A percentile compares a stretch with the other conserved stretches of the same genome.
These are phyloP conservation scores for Botrytis fabae DNA, from an alignment of 2,329 filamentous ascomycete genomes.

Conservation along the genomic window DNA sequence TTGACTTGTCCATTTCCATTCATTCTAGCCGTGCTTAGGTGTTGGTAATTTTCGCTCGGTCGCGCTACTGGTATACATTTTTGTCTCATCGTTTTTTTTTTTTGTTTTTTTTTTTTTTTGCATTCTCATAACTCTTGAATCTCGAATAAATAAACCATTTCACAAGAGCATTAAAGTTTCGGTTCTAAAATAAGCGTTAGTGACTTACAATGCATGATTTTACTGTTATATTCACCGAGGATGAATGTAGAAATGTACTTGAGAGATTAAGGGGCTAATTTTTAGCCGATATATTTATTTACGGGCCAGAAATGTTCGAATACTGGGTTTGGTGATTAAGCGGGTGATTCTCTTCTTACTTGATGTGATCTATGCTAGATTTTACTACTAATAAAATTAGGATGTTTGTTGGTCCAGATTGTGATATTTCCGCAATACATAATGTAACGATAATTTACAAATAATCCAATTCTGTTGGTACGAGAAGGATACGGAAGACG, in stretches of 20 bases:
- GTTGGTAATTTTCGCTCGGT: fast-evolving
- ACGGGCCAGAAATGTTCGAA: neutral
- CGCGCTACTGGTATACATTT: neutral
- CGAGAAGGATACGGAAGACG: too few relatives aligned
- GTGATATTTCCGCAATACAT: neutral
- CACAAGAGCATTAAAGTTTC: neutral
- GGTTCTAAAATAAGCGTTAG: neutral
- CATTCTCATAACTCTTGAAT: neutral
- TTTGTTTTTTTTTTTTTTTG: too few relatives aligned
- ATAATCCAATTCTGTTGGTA: too few relatives aligned
- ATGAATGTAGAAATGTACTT: neutral
- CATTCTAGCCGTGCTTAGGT: fast-evolving
- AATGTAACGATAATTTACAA: neutral
- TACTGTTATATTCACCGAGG: neutral
- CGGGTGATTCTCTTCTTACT: neutral
- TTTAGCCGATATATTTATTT: neutral
- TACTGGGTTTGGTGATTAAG: neutral
- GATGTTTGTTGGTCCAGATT: neutral
- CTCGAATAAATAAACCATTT: neutral
- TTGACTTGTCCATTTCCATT: neutral
- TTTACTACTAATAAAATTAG: neutral
- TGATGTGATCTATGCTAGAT: neutral
- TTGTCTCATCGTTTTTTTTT: neutral
- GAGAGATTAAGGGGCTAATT: neutral
- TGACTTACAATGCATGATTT: fast-evolving